These are phyloP conservation scores for Aspergillus melleus DNA, from an alignment of 2,329 filamentous ascomycete genomes.

Conservation along the genomic window DNA sequence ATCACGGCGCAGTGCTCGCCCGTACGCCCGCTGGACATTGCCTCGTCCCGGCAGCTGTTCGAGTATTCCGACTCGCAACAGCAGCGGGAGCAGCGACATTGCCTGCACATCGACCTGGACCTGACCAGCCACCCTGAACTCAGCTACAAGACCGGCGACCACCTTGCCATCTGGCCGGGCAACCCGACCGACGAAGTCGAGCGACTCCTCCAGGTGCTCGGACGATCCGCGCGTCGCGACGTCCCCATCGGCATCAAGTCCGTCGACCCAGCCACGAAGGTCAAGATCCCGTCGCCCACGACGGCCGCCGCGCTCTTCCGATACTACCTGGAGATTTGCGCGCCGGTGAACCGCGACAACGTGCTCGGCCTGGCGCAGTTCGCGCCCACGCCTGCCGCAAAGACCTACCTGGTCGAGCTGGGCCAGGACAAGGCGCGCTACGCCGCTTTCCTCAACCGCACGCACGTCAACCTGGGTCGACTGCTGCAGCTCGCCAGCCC, in stretches of 20 bases:
- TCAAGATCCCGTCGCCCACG: slow-evolving; percentile 87
- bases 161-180: slow-evolving; percentile 88
- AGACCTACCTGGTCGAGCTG: slow-evolving; percentile 77
- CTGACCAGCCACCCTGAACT: slow-evolving; percentile 74
- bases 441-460: slow-evolving; percentile 70
- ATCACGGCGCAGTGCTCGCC: slow-evolving; percentile 58
- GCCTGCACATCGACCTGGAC: slow-evolving; percentile 86
- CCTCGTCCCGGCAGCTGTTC: slow-evolving; percentile 78
- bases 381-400: slow-evolving; percentile 73
- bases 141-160: slow-evolving; percentile 89
- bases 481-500: slow-evolving; percentile 60
- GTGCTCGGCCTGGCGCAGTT: slow-evolving; percentile 79
- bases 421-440: slow-evolving; percentile 87
- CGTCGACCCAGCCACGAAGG: slow-evolving; percentile 67
- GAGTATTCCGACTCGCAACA: slow-evolving; percentile 43
- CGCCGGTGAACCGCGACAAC: slow-evolving; percentile 88
- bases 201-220: slow-evolving; percentile 71
- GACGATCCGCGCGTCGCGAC: slow-evolving; percentile 45
- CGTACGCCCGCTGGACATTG: slow-evolving; percentile 84
- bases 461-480: slow-evolving; percentile 65
- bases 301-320: slow-evolving; percentile 82
- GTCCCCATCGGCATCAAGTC: slow-evolving; percentile 56
- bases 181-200: slow-evolving; percentile 86
- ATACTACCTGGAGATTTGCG: slow-evolving; percentile 91
- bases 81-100: slow-evolving; percentile 59